These are phyloP conservation scores for Talaromyces liani DNA, from an alignment of 495 filamentous ascomycete species.

Conservation along the genomic window DNA sequence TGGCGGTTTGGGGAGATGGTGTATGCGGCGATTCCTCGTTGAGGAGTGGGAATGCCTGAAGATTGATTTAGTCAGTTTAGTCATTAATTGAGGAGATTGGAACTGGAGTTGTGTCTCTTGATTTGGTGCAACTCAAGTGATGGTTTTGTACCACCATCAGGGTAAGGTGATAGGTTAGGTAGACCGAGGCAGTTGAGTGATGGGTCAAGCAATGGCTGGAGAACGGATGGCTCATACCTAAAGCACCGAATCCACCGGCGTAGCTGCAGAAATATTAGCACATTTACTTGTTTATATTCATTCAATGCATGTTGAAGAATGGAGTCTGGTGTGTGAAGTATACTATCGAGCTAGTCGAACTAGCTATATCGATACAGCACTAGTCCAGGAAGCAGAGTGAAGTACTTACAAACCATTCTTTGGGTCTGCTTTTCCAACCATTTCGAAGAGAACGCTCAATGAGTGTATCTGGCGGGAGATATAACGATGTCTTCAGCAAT, in stretches of 20 bases:
- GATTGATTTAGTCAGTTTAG: neutral
- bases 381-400: neutral
- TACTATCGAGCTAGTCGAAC: neutral
- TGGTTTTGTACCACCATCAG: neutral
- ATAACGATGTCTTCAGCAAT: neutral
- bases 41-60: conserved; percentile 42
- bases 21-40: conserved; percentile 58
- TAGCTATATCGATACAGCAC: neutral
- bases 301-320: neutral
- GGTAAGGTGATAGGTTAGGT: neutral
- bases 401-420: conserved; percentile 65
- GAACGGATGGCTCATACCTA: neutral
- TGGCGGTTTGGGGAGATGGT: conserved; percentile 58
- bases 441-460: conserved; percentile 32
- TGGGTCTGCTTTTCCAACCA: conserved; percentile 60
- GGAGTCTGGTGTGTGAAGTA: neutral
- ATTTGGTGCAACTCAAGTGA: neutral
- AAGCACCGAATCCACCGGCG: neutral
- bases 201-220: neutral
- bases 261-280: neutral
- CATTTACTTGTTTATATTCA: neutral
- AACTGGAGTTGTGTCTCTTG: neutral
- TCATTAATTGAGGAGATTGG: neutral
- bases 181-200: neutral
- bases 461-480: neutral